Conservation (phyloP, 1,284 basidiomycete genomes). For the Apiotrichum sp. region DNA sequence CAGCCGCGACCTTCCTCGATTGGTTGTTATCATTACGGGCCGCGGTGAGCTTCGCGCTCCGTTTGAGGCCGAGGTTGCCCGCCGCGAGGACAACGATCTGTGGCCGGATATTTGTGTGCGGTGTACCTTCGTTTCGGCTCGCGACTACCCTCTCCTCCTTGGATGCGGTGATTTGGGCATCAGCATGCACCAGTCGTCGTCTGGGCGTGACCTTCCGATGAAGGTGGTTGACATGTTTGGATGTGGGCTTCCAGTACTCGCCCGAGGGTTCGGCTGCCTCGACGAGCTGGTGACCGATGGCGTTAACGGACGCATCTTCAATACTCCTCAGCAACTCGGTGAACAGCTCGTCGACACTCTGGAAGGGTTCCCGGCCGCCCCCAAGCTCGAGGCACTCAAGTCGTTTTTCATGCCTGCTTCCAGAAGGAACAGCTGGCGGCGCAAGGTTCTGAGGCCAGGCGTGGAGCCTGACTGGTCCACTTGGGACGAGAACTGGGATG, state of each 20-base stretch:
- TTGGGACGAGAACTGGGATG: constrained; percentile 81
- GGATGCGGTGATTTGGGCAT: constrained; percentile 93
- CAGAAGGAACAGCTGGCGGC: constrained; percentile 4
- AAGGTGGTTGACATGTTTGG: constrained; percentile 99
- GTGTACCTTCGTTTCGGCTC: constrained; percentile 79
- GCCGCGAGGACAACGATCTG: constrained; percentile 53
- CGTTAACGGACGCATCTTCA: constrained; percentile 75
- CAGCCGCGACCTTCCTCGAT: constrained; percentile 55
- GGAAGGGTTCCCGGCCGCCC: constrained; percentile 56
- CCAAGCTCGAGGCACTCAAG: constrained; percentile 53
- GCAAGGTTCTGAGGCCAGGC: constrained; percentile 12
- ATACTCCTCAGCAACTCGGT: constrained; percentile 62
- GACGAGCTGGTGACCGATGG: constrained; percentile 78
- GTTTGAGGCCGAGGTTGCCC: constrained; percentile 64
- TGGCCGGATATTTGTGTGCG: constrained; percentile 81
- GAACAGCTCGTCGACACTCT: constrained; percentile 63
- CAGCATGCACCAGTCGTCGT: constrained; percentile 83
- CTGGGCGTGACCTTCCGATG: constrained; percentile 92
- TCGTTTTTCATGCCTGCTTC: constrained; percentile 18
- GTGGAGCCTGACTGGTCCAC: constrained; percentile 55
- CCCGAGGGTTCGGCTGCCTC: constrained; percentile 78
- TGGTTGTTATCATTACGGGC: constrained; percentile 83
- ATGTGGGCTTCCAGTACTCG: constrained; percentile 86
- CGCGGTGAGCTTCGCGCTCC: constrained; percentile 71
- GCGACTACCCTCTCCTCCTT: constrained; percentile 77